Evolutionary conservation across 2,329 filamentous ascomycete species (phyloP).

Genomic region (Calonectria pseudoreteaudii): DNA sequence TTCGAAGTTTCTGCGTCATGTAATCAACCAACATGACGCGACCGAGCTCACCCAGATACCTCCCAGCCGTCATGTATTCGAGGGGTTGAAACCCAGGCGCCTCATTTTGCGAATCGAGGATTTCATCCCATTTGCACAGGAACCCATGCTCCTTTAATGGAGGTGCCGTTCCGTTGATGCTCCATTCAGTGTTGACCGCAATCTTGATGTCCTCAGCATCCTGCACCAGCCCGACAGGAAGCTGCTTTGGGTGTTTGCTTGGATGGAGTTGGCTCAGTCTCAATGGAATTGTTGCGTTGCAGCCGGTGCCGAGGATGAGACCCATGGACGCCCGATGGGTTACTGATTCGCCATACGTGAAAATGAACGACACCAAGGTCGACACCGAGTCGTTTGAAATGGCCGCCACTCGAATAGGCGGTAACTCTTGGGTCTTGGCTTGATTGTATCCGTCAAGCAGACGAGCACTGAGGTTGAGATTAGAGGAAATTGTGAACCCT

Average conservation of each 20-base stretch:
- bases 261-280: conserved; percentile 71
- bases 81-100: conserved; percentile 83
- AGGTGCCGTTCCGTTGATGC: conserved; percentile 79
- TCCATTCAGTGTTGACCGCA: conserved; percentile 87
- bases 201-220: conserved; percentile 69
- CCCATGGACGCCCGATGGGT: conserved; percentile 80
- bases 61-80: conserved; percentile 85
- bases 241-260: conserved; percentile 67
- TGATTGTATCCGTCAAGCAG: conserved; percentile 69
- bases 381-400: conserved; percentile 87
- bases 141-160: conserved; percentile 73
- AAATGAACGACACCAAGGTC: conserved; percentile 81
- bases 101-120: conserved; percentile 75
- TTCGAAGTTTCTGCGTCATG: conserved; percentile 57
- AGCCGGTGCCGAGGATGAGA: conserved; percentile 84
- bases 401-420: conserved; percentile 76
- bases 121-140: conserved; percentile 77
- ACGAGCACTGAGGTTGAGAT: conserved; percentile 70
- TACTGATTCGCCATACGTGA: conserved; percentile 71
- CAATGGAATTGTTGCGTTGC: conserved; percentile 84
- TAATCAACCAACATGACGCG: conserved; percentile 78
- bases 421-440: conserved; percentile 62
- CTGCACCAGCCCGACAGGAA: conserved; percentile 61
- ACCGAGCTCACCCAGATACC: conserved; percentile 82
- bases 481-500: conserved; percentile 72